Conservation (phyloP, 2,329 filamentous ascomycete species). For the Cryphonectria parasitica region DNA sequence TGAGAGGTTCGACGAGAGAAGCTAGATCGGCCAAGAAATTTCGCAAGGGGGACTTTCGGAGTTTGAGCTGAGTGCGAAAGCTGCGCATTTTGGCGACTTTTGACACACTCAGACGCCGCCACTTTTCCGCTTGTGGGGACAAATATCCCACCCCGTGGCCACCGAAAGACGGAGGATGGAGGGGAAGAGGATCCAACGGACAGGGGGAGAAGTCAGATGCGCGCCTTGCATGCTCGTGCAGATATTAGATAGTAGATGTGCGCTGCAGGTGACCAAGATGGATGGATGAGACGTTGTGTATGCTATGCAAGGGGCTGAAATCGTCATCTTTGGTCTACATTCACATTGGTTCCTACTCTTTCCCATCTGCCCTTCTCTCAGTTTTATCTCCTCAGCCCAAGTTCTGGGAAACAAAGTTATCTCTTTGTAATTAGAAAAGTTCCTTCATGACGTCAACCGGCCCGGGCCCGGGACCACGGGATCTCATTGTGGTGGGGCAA, state of each 20-base stretch:
- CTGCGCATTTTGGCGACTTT: neutral
- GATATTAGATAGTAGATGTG: neutral
- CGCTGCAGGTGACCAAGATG: neutral
- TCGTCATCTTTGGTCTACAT: neutral
- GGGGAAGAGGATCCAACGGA: neutral
- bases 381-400: neutral
- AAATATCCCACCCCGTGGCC: neutral
- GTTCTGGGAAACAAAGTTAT: neutral
- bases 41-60: neutral
- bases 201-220: neutral
- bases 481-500: neutral
- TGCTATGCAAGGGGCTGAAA: neutral
- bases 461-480: neutral
- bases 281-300: neutral
- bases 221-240: constrained; percentile 2
- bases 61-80: constrained; percentile 1
- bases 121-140: neutral
- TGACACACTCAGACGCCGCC: neutral
- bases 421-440: neutral
- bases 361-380: too few relatives aligned
- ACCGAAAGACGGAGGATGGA: neutral
- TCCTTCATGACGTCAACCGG: constrained; percentile 11
- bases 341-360: neutral
- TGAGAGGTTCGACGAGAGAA: neutral
- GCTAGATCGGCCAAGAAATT: neutral